These are phyloP conservation scores for Thermomyces lanuginosus DNA, from an alignment of 2,329 filamentous ascomycete species.

Conservation along the genomic window DNA sequence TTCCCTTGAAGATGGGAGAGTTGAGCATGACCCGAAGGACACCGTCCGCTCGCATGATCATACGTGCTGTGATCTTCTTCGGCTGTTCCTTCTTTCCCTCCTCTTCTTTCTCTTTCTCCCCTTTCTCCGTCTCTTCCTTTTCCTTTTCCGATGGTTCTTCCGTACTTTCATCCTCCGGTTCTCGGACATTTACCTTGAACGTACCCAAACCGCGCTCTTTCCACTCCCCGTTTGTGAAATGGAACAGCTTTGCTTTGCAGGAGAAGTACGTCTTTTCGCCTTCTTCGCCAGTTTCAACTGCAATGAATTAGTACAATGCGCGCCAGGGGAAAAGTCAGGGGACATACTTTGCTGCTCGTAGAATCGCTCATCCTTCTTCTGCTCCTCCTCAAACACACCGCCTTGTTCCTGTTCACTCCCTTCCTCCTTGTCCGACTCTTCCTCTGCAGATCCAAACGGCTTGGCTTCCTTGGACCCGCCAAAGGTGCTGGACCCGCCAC, in stretches of 20 bases:
- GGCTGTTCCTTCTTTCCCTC: constrained; percentile 11
- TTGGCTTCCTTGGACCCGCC: constrained; percentile 29
- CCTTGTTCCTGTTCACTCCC: constrained; percentile 33
- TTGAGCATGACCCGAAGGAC: constrained; percentile 78
- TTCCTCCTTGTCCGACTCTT: constrained; percentile 32
- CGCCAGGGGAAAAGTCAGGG: neutral
- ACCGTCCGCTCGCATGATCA: constrained; percentile 84
- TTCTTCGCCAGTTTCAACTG: constrained; percentile 77
- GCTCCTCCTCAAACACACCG: constrained; percentile 29
- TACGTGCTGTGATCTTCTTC: constrained; percentile 37
- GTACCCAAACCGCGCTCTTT: constrained; percentile 76
- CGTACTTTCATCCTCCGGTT: constrained; percentile 40
- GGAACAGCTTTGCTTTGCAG: constrained; percentile 70
- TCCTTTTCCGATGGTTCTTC: constrained; percentile 43
- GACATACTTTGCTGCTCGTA: constrained; percentile 48
- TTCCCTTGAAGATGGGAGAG: constrained; percentile 58
- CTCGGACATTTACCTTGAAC: constrained; percentile 65
- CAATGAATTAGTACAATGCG: constrained; percentile 13
- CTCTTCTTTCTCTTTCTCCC: constrained; percentile 36
- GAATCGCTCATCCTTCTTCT: constrained; percentile 33
- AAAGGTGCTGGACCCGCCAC: constrained; percentile 30
- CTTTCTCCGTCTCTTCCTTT: constrained; percentile 11
- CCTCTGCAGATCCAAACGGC: constrained; percentile 60
- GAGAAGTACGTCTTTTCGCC: constrained; percentile 60
- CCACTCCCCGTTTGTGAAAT: constrained; percentile 61